Evolutionary conservation across 1,139 yeast species (phyloP).

Genomic region (Diutina catenulata): DNA sequence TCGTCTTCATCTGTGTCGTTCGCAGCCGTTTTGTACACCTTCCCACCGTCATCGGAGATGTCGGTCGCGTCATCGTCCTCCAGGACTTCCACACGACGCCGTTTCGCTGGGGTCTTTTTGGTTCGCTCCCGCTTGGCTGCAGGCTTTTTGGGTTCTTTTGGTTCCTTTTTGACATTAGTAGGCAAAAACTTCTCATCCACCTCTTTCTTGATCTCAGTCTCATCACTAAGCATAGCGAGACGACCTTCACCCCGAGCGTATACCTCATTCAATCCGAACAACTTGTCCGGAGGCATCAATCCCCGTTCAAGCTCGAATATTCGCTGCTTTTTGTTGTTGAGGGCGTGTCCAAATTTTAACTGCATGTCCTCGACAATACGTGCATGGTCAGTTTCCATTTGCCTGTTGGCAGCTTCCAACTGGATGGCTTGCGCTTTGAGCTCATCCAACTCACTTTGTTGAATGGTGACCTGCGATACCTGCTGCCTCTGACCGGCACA

Average conservation of each 20-base stretch:
- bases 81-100: background rate
- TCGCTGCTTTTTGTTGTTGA: conserved; percentile 24
- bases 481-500: background rate
- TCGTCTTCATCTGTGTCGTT: background rate
- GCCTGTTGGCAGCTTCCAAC: conserved; percentile 11
- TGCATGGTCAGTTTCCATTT: conserved; percentile 15
- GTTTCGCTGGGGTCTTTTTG: background rate
- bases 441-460: background rate
- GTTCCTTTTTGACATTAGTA: background rate
- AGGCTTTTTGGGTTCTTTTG: background rate
- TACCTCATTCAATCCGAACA: conserved; percentile 16
- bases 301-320: conserved; percentile 21
- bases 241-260: conserved; percentile 7
- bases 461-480: background rate
- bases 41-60: background rate
- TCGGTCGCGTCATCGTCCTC: background rate
- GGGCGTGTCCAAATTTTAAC: conserved; percentile 23
- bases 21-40: background rate
- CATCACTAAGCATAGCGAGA: conserved; percentile 4
- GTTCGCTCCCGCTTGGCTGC: background rate
- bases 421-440: background rate
- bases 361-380: conserved; percentile 22
- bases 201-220: background rate
- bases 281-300: conserved; percentile 6
- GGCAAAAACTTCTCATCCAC: too few species aligned